Base-by-base conservation (phyloP, 495 filamentous ascomycete genomes). In the Penicillium manginii region DNA sequence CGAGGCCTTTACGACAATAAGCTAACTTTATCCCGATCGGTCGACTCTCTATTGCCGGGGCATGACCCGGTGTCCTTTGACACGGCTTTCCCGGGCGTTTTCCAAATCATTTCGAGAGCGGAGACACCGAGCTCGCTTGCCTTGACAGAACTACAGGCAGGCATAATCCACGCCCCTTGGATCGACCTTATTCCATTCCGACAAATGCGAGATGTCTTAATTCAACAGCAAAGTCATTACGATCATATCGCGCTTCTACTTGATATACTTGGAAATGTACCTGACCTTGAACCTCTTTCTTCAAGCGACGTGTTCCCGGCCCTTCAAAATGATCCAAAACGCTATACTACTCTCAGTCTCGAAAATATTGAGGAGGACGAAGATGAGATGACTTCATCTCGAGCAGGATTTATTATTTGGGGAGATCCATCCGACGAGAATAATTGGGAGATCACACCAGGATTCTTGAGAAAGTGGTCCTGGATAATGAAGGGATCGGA, bases 51-150 rank as follows among this genome's bases (percentile, higher is more conserved):
- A 43, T 8, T 43, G 17, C 40, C 40, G 8, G 40, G 40, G 8
- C 15, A 17, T 12, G 40, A n/a, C 15, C 14, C 8, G n/a, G n/a
- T 43, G 3, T 3, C 15, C n/a, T 43, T 17, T 43, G 40, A 43
- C 8, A 43, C 40, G 17, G 40, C 40, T 43, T 43, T 43, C 40
- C 40, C 40, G 8, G 15, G 40, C 5, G 17, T 43, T n/a, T 43
- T 43, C 17, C 40, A 43, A 17, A 43, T 43, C 40, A 19, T 21
- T 4, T 1, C 40, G 40, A 18, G 6, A 9, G 17, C 40, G 10
- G n/a, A 43, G 17, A 43, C 40, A 18, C 40, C 40, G n/a, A 43
- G n/a, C n/a, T 43, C 40, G 17, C 40, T 43, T 43, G 40, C 40
- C 14, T 43, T 43, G 40, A 43, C 40, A 1, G n/a, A 43, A 43